These are phyloP conservation scores for Penicillium lividum DNA, from an alignment of 495 filamentous ascomycete genomes.

Conservation along the genomic window DNA sequence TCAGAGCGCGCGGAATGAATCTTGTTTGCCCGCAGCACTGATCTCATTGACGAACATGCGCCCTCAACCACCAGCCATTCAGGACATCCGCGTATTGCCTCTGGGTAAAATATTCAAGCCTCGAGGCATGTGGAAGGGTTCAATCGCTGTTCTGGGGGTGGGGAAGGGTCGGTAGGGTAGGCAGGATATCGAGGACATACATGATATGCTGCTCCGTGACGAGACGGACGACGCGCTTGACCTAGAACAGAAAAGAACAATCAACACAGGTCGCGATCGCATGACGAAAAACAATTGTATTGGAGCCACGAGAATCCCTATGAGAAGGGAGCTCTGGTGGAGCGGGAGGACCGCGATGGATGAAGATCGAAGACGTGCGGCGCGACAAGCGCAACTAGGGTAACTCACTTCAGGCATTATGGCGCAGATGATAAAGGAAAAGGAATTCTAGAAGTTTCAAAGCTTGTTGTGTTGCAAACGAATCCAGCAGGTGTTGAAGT, in stretches of 20 bases:
- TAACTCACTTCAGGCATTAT: constrained; percentile 52
- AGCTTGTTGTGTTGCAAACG: not conserved
- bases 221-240: constrained; percentile 87
- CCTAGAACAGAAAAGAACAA: constrained; percentile 41
- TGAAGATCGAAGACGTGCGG: not conserved
- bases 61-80: not conserved
- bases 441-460: not conserved
- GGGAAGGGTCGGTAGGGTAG: constrained; percentile 9
- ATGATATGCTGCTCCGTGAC: constrained; percentile 86
- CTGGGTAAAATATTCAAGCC: not conserved
- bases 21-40: not conserved
- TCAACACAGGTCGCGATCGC: not conserved
- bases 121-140: not conserved
- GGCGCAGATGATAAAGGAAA: not conserved
- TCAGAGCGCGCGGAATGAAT: not conserved
- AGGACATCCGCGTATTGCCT: not conserved
- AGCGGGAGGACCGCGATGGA: constrained; percentile 3
- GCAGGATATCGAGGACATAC: constrained; percentile 53
- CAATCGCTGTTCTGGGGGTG: constrained; percentile 6
- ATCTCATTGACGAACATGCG: not conserved
- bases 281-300: not conserved
- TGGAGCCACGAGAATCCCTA: not conserved
- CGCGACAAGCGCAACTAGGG: not conserved
- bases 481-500: not conserved
- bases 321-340: not conserved